phyloP scores from a whole-genome alignment of 805 yeast genomes.

The Candida orba region DNA sequence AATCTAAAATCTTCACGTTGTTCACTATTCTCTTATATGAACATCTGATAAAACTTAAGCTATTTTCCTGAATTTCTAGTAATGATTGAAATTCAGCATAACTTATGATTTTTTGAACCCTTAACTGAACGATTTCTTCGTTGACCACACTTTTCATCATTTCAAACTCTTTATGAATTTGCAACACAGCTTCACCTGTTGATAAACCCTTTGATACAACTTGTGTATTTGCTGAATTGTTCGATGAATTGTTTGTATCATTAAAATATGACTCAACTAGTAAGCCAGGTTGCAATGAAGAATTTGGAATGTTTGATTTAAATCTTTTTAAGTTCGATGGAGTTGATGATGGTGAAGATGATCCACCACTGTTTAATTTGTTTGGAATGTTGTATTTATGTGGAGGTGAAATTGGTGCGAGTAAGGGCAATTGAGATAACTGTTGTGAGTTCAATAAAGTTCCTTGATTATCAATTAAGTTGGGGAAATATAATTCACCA shows the following conservation, averaged over 20 bases:
- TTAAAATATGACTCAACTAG: slow-evolving; percentile 6
- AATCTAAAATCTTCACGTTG: slow-evolving; percentile 15
- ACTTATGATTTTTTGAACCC: slow-evolving; percentile 12
- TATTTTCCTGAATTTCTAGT: slow-evolving; percentile 14
- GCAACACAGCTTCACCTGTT: slow-evolving; percentile 19
- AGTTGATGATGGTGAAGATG: slow-evolving; percentile 3
- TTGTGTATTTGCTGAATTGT: background rate
- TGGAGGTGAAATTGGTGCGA: slow-evolving; percentile 2
- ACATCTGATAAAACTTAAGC: slow-evolving; percentile 14
- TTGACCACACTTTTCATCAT: slow-evolving; percentile 16
- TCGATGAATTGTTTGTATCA: background rate
- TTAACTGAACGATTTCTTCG: slow-evolving; percentile 15
- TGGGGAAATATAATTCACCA: slow-evolving; percentile 6
- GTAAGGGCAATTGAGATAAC: slow-evolving; percentile 2
- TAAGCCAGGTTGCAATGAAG: slow-evolving; percentile 7
- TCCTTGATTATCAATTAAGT: slow-evolving; percentile 5
- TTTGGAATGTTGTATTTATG: background rate
- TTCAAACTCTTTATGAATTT: slow-evolving; percentile 18
- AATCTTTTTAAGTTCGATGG: slow-evolving; percentile 1
- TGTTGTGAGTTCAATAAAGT: slow-evolving; percentile 2
- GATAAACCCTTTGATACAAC: background rate
- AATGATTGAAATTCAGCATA: slow-evolving; percentile 15
- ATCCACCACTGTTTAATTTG: background rate
- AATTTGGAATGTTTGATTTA: slow-evolving; percentile 4
- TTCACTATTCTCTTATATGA: slow-evolving; percentile 18